phyloP scores from a whole-genome alignment of 176 grass and related monocot species.

The Luzula sylvatica region DNA sequence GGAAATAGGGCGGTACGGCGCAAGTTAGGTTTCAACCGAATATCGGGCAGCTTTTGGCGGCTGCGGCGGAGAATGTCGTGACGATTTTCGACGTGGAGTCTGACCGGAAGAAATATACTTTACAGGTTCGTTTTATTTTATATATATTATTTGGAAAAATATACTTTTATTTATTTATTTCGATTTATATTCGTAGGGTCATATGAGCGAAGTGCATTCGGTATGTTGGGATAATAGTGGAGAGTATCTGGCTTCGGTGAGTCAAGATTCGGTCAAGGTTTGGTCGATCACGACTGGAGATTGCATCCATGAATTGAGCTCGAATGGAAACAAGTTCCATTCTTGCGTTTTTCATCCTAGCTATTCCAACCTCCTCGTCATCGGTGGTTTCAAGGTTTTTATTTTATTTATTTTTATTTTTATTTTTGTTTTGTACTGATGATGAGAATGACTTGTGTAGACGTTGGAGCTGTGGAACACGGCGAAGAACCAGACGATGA shows the following conservation, averaged over 20 bases:
- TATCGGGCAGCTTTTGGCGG: slow-evolving; percentile 62
- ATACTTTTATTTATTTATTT: background rate
- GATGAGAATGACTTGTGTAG: slow-evolving; percentile 37
- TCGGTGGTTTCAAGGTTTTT: slow-evolving; percentile 83
- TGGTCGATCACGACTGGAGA: slow-evolving; percentile 79
- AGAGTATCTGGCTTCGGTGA: slow-evolving; percentile 73
- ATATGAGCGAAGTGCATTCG: slow-evolving; percentile 74
- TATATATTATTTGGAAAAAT: too few species aligned
- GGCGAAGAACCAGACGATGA: slow-evolving; percentile 76
- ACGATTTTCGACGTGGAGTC: slow-evolving; percentile 79
- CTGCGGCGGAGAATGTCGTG: slow-evolving; percentile 61
- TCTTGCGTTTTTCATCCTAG: slow-evolving; percentile 89
- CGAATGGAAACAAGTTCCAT: slow-evolving; percentile 81
- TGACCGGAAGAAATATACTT: slow-evolving; percentile 46
- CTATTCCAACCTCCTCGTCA: slow-evolving; percentile 72
- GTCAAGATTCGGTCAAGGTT: slow-evolving; percentile 91
- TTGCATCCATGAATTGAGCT: slow-evolving; percentile 85
- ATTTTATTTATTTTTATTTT: background rate
- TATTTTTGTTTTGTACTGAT: slow-evolving; percentile 15
- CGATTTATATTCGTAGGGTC: slow-evolving; percentile 45
- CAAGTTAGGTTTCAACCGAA: slow-evolving; percentile 96
- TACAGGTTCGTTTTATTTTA: too few species aligned
- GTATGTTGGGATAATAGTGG: slow-evolving; percentile 92
- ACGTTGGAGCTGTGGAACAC: slow-evolving; percentile 89
- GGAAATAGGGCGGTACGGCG: slow-evolving; percentile 62